A percentile compares a stretch with the other conserved stretches of the same genome.
Evolutionary conservation across 1,139 yeast genomes (phyloP).

Genomic region (Blastobotrys ciferrii): DNA sequence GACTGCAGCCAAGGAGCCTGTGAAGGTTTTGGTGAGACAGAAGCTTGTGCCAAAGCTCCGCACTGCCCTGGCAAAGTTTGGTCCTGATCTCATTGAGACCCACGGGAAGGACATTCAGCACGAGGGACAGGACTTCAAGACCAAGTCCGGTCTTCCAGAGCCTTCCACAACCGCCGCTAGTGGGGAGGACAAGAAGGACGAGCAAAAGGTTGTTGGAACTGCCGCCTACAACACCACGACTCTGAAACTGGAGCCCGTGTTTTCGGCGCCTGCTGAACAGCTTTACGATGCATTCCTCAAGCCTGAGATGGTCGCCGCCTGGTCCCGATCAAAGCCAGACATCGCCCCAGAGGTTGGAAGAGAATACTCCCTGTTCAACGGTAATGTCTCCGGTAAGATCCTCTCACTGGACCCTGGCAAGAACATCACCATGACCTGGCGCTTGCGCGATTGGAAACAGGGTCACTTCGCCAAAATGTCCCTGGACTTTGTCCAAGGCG

Average conservation of each 20-base stretch:
- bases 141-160: constrained; percentile 15
- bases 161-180: constrained; percentile 24
- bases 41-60: constrained; percentile 70
- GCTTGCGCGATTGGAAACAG: constrained; percentile 81
- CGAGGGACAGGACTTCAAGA: constrained; percentile 58
- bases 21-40: constrained; percentile 53
- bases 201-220: constrained; percentile 44
- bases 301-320: constrained; percentile 74
- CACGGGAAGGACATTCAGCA: constrained; percentile 90
- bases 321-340: constrained; percentile 79
- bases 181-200: constrained; percentile 15
- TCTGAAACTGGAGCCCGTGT: constrained; percentile 71
- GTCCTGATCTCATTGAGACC: constrained; percentile 66
- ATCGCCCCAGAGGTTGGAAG: constrained; percentile 64
- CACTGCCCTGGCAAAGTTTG: constrained; percentile 58
- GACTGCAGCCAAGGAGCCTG: constrained; percentile 50
- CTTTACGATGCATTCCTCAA: constrained; percentile 73
- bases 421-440: constrained; percentile 74
- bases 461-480: constrained; percentile 74
- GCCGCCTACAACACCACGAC: constrained; percentile 69
- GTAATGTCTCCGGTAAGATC: constrained; percentile 77
- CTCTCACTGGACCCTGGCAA: constrained; percentile 56
- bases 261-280: constrained; percentile 86
- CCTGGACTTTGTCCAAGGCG: constrained; percentile 68
- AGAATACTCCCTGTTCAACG: constrained; percentile 74